Base-by-base conservation (phyloP, 768 basidiomycete species). In the Podaxis sp. region DNA sequence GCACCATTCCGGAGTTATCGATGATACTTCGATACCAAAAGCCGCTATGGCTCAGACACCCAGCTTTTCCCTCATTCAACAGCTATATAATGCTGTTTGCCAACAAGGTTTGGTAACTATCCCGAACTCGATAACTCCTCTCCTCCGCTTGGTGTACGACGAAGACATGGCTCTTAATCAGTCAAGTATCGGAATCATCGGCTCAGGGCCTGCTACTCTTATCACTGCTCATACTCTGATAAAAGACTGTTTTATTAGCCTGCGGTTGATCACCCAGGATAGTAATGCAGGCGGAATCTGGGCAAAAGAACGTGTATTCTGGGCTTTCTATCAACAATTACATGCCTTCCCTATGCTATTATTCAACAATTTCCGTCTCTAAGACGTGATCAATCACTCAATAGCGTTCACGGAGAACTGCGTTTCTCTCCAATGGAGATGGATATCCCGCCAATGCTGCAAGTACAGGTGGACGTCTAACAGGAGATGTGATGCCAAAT, bases 321-420 rank as follows among this genome's bases (percentile, higher is more conserved):
- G 79, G 77, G 1, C 69, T 86, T 10, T 63, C 71, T 0, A 71
- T 82, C 27, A 86, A 86, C 70, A 86, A 81, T 83, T 83, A 59
- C 42, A 77, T 70, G 11, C 50, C 14, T 23, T 37, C 4, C 1
- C 16, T 4, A 9, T 5, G 28, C 36, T 21, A 13, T 47, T 50
- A 14, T 44, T 44, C 11, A n/a, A 23, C 32, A 2, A n/a, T 63
- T n/a, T 57, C 4, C 36, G 18, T 23, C 28, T 18, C 9, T 18
- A 27, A 13, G 16, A 32, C 5, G 6, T 27, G 27, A 27, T 27
- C 27, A 27, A 27, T 38, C 13, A 11, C 25, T 10, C 7, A 59
- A 11, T 62, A 85, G 84, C 62, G 80, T 85, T 4, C 77, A 82
- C 57, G 83, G 82, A 4, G 80, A 86, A 63, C 82, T 75, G 57